Evolutionary conservation across 2,329 filamentous ascomycete species (phyloP), one percentile per base, ranked within the genome.

Genomic region (Sarocladium brachiariae): DNA sequence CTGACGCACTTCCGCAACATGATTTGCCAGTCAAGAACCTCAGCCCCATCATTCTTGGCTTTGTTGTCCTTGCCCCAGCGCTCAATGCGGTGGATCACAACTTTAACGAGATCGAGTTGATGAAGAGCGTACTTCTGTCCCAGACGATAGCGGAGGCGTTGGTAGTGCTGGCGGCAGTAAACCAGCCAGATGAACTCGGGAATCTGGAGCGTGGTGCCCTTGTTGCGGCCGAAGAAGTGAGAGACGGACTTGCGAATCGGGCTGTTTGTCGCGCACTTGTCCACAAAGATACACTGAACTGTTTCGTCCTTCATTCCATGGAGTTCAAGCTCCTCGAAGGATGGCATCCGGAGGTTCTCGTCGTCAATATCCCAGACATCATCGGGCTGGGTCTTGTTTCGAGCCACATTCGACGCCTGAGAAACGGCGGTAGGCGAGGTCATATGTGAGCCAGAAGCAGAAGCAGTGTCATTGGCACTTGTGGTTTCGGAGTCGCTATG

Each of bases 161-260:
- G 89, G 63, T 93, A 93, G 61, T 91, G 86, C 62, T 91, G 91
- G 31, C 88, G 80, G 64, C 89, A 93, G 62, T 81, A 85, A 59
- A 85, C 80, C 1, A 89, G 80, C 87, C 87, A 92, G 2, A 88
- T 77, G 19, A 78, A 67, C 5, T 77, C 69, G 0, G 86, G 86
- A 46, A 93, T 87, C 39, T 75, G 73, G 30, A 84, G 77, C 1
- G 88, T 93, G 59, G 82, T 85, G 7, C 78, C 74, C 67, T 93
- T 93, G 72, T 93, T 93, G 33, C 89, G 80, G 19, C 88, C 88
- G 58, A 92, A 92, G 51, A 91, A 78, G 60, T 93, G 87, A 0
- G 86, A 89, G 53, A 92, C 85, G 4, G 85, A 82, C 67, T 92
- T 92, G 45, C 88, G 80, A 21, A 77, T 33, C 25, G 76, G 51